phyloP scores from a whole-genome alignment of 257 asterid genomes.

The Knoxia roxburghii region DNA sequence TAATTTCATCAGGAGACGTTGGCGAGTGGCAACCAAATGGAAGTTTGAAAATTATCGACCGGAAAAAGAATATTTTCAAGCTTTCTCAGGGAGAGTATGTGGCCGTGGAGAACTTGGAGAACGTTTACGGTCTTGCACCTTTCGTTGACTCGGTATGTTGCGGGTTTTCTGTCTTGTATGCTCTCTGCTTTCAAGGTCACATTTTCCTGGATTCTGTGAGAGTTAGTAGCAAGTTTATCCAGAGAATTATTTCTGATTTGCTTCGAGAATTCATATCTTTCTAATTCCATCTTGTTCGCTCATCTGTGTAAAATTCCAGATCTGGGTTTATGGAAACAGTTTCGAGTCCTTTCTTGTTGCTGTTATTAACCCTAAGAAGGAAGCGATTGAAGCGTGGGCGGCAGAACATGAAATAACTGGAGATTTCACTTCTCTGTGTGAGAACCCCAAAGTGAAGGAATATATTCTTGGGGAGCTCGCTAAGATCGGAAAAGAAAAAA shows the following conservation, averaged over 20 bases:
- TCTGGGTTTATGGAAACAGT: conserved; percentile 95
- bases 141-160: conserved; percentile 66
- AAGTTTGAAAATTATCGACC: conserved; percentile 82
- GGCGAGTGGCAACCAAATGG: conserved; percentile 96
- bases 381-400: conserved; percentile 72
- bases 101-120: conserved; percentile 96
- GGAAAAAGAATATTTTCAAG: conserved; percentile 94
- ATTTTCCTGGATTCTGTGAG: neutral
- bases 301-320: conserved; percentile 38
- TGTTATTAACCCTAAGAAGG: conserved; percentile 60
- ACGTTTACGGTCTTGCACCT: conserved; percentile 55
- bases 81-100: conserved; percentile 99
- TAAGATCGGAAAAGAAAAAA: conserved; percentile 65
- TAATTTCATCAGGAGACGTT: conserved; percentile 61
- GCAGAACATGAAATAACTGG: conserved; percentile 53
- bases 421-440: conserved; percentile 61
- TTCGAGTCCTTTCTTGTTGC: conserved; percentile 89
- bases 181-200: neutral
- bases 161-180: neutral
- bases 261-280: neutral
- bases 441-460: conserved; percentile 53
- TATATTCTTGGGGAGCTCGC: conserved; percentile 64
- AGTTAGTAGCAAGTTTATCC: neutral
- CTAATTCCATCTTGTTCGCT: conserved; percentile 5
- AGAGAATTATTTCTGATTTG: neutral